Evolutionary conservation across 352 stramenopile genomes (phyloP).

Genomic region (Phytopythium boreale): DNA sequence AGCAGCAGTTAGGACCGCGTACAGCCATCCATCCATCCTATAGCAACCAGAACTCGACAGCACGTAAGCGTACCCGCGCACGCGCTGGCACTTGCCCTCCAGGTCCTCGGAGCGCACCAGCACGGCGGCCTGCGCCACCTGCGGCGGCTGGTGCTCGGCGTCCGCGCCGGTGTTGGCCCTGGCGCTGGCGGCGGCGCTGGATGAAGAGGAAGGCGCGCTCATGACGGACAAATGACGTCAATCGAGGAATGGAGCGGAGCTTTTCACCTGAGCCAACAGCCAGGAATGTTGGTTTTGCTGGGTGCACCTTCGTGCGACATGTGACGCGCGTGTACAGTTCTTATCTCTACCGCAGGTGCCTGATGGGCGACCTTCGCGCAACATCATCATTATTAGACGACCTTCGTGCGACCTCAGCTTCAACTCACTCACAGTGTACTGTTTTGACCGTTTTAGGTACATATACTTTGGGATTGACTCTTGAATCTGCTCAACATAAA

Average conservation of each 20-base stretch:
- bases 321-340: background rate
- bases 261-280: too few relatives aligned
- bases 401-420: background rate
- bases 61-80: constrained; percentile 35
- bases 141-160: constrained; percentile 18
- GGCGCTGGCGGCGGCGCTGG: background rate
- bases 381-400: background rate
- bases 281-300: background rate
- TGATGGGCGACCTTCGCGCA: background rate
- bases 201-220: background rate
- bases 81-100: constrained; percentile 55
- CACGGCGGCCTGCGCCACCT: constrained; percentile 68
- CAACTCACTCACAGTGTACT: background rate
- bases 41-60: background rate
- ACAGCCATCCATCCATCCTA: background rate
- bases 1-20: background rate
- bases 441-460: background rate
- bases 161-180: background rate
- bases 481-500: background rate
- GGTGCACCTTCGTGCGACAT: constrained; percentile 3
- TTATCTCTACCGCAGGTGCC: background rate
- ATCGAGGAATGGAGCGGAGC: constrained; percentile 2
- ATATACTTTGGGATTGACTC: too few relatives aligned
- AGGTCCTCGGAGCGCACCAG: constrained; percentile 77
- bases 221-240: background rate